These are phyloP conservation scores for Lecanoromycetidae sp. DNA, from an alignment of 2,329 filamentous ascomycete genomes.

Conservation along the genomic window DNA sequence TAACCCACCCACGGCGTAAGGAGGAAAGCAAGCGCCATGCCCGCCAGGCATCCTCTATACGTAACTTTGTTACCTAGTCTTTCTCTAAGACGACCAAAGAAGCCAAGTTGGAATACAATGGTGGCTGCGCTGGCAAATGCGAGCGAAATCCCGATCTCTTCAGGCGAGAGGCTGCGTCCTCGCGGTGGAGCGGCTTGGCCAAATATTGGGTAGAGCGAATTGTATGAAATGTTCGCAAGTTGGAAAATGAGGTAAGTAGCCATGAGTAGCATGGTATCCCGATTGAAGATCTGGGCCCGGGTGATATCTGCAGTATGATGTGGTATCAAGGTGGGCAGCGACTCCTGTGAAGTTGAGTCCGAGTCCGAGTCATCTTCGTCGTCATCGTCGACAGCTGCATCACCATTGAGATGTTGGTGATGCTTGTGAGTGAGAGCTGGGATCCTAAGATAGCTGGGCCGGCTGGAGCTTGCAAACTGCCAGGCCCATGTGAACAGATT, in stretches of 20 bases:
- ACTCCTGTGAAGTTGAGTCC: conserved; percentile 22
- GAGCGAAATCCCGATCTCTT: conserved; percentile 72
- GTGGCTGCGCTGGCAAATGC: conserved; percentile 75
- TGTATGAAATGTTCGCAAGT: conserved; percentile 86
- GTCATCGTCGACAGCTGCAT: conserved; percentile 28
- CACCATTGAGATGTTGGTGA: conserved; percentile 13
- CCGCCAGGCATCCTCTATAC: conserved; percentile 65
- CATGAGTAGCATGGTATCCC: conserved; percentile 70
- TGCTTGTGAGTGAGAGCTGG: conserved; percentile 11
- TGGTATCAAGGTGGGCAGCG: conserved; percentile 31
- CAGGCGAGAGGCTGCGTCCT: conserved; percentile 62
- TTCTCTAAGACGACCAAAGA: conserved; percentile 68
- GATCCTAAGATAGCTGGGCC: conserved; percentile 44
- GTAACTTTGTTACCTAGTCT: conserved; percentile 74
- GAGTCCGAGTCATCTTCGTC: conserved; percentile 34
- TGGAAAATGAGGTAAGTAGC: conserved; percentile 87
- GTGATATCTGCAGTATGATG: conserved; percentile 39
- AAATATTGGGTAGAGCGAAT: conserved; percentile 90
- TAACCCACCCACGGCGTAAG: conserved; percentile 87
- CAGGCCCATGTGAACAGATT: conserved; percentile 56
- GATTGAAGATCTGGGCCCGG: conserved; percentile 55
- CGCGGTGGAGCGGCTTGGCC: conserved; percentile 62
- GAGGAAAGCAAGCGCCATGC: conserved; percentile 70
- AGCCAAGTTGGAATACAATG: conserved; percentile 76
- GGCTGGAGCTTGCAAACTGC: conserved; percentile 49